Conservation (phyloP, 306 rosid genomes). For the Lablab purpureus region DNA sequence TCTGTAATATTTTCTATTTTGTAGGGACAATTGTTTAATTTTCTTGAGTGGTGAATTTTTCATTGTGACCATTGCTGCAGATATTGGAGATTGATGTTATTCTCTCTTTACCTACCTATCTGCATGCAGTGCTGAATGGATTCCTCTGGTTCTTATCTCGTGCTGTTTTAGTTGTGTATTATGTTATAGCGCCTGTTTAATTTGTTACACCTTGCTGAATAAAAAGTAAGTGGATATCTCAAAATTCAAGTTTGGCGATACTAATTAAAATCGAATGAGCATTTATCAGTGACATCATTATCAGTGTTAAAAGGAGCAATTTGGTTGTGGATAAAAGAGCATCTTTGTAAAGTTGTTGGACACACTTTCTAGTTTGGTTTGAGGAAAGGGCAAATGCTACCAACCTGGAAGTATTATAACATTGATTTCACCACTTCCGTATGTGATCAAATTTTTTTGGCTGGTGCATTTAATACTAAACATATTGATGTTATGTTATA, state of each 20-base stretch:
- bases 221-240: background rate
- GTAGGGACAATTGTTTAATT: slow-evolving; percentile 30
- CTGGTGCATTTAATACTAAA: slow-evolving; percentile 45
- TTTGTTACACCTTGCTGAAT: slow-evolving; percentile 37
- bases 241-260: slow-evolving; percentile 34
- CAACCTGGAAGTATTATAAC: slow-evolving; percentile 50
- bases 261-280: slow-evolving; percentile 29
- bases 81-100: slow-evolving; percentile 41
- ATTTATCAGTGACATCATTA: slow-evolving; percentile 19
- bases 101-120: slow-evolving; percentile 17
- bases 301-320: slow-evolving; percentile 45
- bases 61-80: slow-evolving; percentile 47
- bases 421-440: slow-evolving; percentile 47
- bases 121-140: slow-evolving; percentile 7
- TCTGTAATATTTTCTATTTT: slow-evolving; percentile 25
- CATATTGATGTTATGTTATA: slow-evolving; percentile 54
- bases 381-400: slow-evolving; percentile 58
- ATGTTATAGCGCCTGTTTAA: slow-evolving; percentile 31
- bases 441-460: slow-evolving; percentile 38
- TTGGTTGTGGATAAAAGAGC: slow-evolving; percentile 20
- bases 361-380: slow-evolving; percentile 45
- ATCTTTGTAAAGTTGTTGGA: slow-evolving; percentile 50
- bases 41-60: slow-evolving; percentile 30
- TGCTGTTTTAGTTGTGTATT: slow-evolving; percentile 28
- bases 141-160: slow-evolving; percentile 33